Base-by-base conservation (phyloP, 495 filamentous ascomycete genomes). In the Cladorrhinum samala region DNA sequence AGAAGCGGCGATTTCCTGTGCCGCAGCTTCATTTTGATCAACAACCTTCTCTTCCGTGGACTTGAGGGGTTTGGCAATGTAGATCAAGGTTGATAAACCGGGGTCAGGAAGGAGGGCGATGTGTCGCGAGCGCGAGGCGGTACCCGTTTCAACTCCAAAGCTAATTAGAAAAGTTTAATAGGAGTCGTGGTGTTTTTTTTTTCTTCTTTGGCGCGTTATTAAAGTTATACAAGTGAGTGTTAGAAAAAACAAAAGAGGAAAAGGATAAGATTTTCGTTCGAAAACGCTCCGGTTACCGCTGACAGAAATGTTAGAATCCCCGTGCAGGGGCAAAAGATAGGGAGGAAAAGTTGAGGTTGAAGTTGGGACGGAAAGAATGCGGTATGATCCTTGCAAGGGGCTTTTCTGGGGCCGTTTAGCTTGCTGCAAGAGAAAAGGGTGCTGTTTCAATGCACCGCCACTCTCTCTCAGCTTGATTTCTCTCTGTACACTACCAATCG, bases 1-100 rank as follows among this genome's bases (percentile, higher is more conserved):
- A 77, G 56, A 1, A 77, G 58, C 21, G 72, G 69, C 37, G 65
- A 61, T 57, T 59, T 66, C 40, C 61, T 63, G 53, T 64, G 67
- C 55, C 68, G 62, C 45, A 74, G 52, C 56, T 58, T 70, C 74
- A 77, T 77, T 50, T 53, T 71, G 62, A 50, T 20, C 18, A 43
- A 33, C 17, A 33, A 11, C 11, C 6, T 39, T 23, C 9, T 42
- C n/a, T n/a, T n/a, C n/a, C 25, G 41, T 18, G 33, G 11, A 18
- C 16, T 18, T 46, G 8, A 9, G 40, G 1, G 18, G 11, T 16
- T 38, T 23, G 39, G 24, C 8, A 38, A 18, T 14, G 1, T 23
- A 47, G 19, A 30, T 18, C 16, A 3, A n/a, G 11, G 9, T 6
- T 24, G 27, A 38, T 18, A n/a, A n/a, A n/a, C n/a, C 27, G 27